Base-by-base conservation (phyloP, 257 asterid genomes). In the Echites panduratus region DNA sequence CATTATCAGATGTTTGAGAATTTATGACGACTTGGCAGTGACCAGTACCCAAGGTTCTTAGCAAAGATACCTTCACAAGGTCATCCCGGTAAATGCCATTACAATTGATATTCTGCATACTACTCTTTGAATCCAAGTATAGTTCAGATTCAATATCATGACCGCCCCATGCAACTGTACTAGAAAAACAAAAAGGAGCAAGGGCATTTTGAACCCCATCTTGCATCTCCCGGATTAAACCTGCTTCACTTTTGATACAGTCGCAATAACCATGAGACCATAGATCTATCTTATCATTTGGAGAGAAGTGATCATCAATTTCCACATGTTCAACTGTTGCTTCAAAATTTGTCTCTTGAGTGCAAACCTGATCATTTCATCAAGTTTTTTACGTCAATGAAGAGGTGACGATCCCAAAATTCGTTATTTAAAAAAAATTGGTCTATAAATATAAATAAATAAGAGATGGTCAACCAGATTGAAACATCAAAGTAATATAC, bases 131-230 rank as follows among this genome's bases (percentile, higher is more conserved):
- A 75, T 69, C 81, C 75, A 64, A 72, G 74, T 80, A 80, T 70
- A 71, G 74, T 52, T 85, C 76, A 75, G 79, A 66, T 76, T 75
- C 87, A 71, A 72, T 77, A 76, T 76, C 76, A 73, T 26, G 6
- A 79, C 75, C 79, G 61, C 54, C 59, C 11, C 76, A 81, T 66
- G 77, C 72, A 72, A 80, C 80, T 79, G 78, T 86, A 71, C 81
- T 72, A 71, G 87, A 82, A 63, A 79, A 75, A 67, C 19, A 49
- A 74, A 79, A 82, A 65, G 84, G 79, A 70, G 63, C 79, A 71
- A 95, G 84, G 68, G 97, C 84, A 72, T 83, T 82, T 82, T 89
- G 92, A 73, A 95, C 89, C 50, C 87, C 86, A 76, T 85, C 88
- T 90, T 90, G 96, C 81, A 87, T 75, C 84, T 81, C 76, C 71